Percentiles rank a stretch among this genome's conserved stretches.
phyloP scores from a whole-genome alignment of 176 grass and related monocot species.

The Zizania latifolia region DNA sequence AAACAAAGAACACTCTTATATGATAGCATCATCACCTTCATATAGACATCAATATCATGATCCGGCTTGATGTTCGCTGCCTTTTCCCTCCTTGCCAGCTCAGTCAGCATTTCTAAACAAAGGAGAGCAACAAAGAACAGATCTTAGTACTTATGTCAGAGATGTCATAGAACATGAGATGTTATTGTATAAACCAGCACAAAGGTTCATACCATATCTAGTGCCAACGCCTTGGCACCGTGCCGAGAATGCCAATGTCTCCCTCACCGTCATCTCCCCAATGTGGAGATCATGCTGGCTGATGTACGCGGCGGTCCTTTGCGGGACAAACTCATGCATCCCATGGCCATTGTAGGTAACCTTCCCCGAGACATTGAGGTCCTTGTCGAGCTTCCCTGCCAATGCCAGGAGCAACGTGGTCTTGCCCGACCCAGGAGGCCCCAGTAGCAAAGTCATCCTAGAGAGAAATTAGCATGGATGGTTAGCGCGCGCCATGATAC shows the following conservation, averaged over 20 bases:
- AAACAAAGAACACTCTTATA: not conserved
- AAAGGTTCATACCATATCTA: slow-evolving; percentile 52
- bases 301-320: slow-evolving; percentile 83
- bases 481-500: not conserved
- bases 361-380: slow-evolving; percentile 56
- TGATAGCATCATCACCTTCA: slow-evolving; percentile 52
- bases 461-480: not conserved
- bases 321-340: slow-evolving; percentile 78
- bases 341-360: slow-evolving; percentile 82
- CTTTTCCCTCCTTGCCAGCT: slow-evolving; percentile 79
- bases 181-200: not conserved
- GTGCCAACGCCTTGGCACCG: slow-evolving; percentile 79
- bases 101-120: slow-evolving; percentile 73
- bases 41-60: slow-evolving; percentile 86
- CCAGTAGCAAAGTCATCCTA: slow-evolving; percentile 80
- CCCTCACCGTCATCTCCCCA: slow-evolving; percentile 89
- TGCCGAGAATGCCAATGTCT: slow-evolving; percentile 76
- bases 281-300: slow-evolving; percentile 91
- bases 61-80: slow-evolving; percentile 79
- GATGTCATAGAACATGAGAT: not conserved
- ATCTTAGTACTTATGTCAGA: not conserved
- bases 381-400: slow-evolving; percentile 76
- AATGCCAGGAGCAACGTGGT: slow-evolving; percentile 71
- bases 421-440: slow-evolving; percentile 76
- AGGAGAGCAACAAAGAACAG: slow-evolving; percentile 1